phyloP scores from a whole-genome alignment of 305 asterid species.

The Galium porrigens region DNA sequence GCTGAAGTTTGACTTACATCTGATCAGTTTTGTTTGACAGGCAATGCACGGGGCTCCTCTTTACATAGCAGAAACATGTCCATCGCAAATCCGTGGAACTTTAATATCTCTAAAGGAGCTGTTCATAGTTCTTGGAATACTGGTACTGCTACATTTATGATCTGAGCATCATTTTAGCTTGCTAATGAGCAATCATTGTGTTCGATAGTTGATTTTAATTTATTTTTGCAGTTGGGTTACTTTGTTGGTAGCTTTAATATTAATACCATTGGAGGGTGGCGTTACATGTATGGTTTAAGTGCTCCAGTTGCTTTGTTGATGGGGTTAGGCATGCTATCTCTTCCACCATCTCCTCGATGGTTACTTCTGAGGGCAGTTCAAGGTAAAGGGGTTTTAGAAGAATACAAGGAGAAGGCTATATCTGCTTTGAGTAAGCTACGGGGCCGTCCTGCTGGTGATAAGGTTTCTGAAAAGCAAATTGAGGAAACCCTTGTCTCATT shows the following conservation, averaged over 20 bases:
- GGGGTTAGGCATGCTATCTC: constrained; percentile 86
- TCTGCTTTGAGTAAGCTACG: constrained; percentile 60
- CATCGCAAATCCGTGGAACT: constrained; percentile 94
- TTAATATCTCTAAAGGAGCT: constrained; percentile 91
- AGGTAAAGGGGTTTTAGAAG: constrained; percentile 69
- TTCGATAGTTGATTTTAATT: constrained; percentile 14
- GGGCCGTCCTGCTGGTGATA: constrained; percentile 60
- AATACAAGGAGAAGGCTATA: constrained; percentile 70
- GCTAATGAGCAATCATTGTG: constrained; percentile 11
- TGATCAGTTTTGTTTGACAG: constrained; percentile 32
- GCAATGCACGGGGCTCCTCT: constrained; percentile 99
- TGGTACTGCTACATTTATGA: constrained; percentile 31
- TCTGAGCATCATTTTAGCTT: constrained; percentile 10
- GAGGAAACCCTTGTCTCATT: constrained; percentile 64
- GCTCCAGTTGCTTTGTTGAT: constrained; percentile 69
- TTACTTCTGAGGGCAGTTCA: constrained; percentile 83
- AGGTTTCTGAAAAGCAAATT: constrained; percentile 57
- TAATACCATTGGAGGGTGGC: constrained; percentile 85
- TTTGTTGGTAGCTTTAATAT: constrained; percentile 68
- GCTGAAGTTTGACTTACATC: constrained; percentile 7
- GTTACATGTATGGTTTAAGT: constrained; percentile 78
- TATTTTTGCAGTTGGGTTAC: constrained; percentile 57
- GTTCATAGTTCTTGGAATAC: constrained; percentile 81
- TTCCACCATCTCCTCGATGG: constrained; percentile 97
- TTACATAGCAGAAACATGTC: constrained; percentile 92